Evolutionary conservation across 2,329 filamentous ascomycete genomes (phyloP).

Genomic region (Penicillium sp.): DNA sequence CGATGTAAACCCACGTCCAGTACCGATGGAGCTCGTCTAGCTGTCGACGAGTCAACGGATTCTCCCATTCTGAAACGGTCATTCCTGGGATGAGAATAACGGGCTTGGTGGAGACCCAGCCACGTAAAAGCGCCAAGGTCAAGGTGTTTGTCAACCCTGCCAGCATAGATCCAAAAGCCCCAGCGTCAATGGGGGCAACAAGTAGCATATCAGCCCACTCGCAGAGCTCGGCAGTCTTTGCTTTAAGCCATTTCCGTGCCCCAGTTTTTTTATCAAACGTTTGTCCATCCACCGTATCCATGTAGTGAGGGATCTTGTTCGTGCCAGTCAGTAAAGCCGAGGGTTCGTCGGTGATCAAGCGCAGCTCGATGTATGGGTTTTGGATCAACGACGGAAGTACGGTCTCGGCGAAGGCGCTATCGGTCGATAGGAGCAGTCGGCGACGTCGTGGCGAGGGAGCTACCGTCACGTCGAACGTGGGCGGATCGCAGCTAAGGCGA

Average conservation of each 20-base stretch:
- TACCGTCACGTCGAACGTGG: background rate
- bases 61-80: constrained; percentile 86
- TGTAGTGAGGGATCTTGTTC: constrained; percentile 42
- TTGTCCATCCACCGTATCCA: constrained; percentile 41
- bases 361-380: constrained; percentile 41
- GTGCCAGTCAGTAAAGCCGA: constrained; percentile 37
- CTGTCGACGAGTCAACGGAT: constrained; percentile 84
- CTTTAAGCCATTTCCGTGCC: constrained; percentile 41
- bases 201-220: constrained; percentile 87
- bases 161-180: constrained; percentile 84
- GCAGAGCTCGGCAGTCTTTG: constrained; percentile 62
- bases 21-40: constrained; percentile 78
- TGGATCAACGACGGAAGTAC: constrained; percentile 39
- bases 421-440: constrained; percentile 39
- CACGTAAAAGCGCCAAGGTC: constrained; percentile 75
- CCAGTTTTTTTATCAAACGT: constrained; percentile 41
- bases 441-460: constrained; percentile 21
- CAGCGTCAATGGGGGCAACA: constrained; percentile 79
- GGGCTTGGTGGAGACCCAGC: constrained; percentile 84
- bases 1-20: constrained; percentile 83
- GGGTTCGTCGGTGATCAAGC: constrained; percentile 43
- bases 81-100: constrained; percentile 85
- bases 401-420: constrained; percentile 40
- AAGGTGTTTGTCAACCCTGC: constrained; percentile 79
- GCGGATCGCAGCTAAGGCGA: constrained; percentile 3